Conservation (phyloP, 2,329 filamentous ascomycete genomes). For the Aspergillus flavus region DNA sequence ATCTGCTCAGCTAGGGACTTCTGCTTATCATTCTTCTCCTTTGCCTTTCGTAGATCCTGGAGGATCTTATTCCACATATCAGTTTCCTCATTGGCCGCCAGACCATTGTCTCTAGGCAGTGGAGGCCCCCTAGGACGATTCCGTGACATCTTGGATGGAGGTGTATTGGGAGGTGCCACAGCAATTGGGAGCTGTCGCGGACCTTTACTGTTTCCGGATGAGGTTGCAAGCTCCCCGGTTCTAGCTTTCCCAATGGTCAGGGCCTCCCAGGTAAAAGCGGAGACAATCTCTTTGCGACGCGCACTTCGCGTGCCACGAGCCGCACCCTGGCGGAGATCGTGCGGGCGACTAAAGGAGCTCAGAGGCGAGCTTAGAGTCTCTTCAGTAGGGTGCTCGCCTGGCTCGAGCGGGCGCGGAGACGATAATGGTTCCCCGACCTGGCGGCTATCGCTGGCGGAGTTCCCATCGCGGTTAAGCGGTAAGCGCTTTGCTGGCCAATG, state of each 20-base stretch:
- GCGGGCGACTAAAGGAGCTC: constrained; percentile 10
- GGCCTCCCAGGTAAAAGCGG: constrained; percentile 32
- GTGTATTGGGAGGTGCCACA: constrained; percentile 1
- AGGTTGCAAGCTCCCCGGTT: constrained; percentile 7
- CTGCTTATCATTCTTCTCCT: constrained; percentile 49
- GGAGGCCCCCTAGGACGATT: constrained; percentile 44
- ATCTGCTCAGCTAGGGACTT: constrained; percentile 44
- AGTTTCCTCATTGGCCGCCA: constrained; percentile 48
- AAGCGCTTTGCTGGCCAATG: constrained; percentile 18
- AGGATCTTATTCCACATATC: constrained; percentile 50
- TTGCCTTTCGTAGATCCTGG: constrained; percentile 45
- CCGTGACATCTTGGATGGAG: constrained; percentile 39
- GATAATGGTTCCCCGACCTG: constrained; percentile 7
- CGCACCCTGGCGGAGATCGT: constrained; percentile 23
- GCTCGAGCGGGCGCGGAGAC: constrained; percentile 1
- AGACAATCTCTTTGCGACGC: constrained; percentile 19
- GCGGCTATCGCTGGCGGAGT: constrained; percentile 13
- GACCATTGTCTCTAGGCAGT: constrained; percentile 43
- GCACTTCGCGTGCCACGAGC: constrained; percentile 30
- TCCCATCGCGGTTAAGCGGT: constrained; percentile 11
- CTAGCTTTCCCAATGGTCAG: constrained; percentile 24
- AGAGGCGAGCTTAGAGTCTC: background rate
- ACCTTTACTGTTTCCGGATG: constrained; percentile 12
- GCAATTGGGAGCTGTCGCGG: constrained; percentile 2
- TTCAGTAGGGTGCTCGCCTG: constrained; percentile 1